Percentiles rank a stretch among this genome's conserved stretches.
phyloP scores from a whole-genome alignment of 2,329 filamentous ascomycete species.

The Diaporthe capsici region DNA sequence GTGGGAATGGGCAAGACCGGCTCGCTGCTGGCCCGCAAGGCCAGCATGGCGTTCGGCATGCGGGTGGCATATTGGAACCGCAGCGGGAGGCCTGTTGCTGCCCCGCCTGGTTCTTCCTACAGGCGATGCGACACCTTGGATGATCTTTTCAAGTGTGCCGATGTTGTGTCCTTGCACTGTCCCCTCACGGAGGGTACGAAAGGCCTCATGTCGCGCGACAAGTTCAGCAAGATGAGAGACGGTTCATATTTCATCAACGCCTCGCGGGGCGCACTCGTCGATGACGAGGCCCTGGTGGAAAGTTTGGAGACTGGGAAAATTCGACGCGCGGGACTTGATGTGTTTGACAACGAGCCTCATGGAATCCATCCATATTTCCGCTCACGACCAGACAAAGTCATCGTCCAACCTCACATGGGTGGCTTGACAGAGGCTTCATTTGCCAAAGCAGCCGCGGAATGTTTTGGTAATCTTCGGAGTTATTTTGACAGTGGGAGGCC shows the following conservation, averaged over 20 bases:
- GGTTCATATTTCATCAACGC: constrained; percentile 66
- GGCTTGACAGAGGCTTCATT: constrained; percentile 24
- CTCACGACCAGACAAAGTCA: constrained; percentile 23
- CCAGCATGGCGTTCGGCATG: constrained; percentile 25
- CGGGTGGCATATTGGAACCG: constrained; percentile 29
- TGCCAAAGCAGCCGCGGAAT: constrained; percentile 11
- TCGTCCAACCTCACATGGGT: constrained; percentile 31
- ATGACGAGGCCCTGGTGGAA: constrained; percentile 63
- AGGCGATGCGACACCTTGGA: constrained; percentile 60
- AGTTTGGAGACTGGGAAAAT: constrained; percentile 60
- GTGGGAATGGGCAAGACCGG: constrained; percentile 70
- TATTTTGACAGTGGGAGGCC: constrained; percentile 27
- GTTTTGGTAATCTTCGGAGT: constrained; percentile 24
- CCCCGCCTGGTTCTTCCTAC: constrained; percentile 62
- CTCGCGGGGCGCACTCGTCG: constrained; percentile 62
- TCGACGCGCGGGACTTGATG: constrained; percentile 65
- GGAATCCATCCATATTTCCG: constrained; percentile 18
- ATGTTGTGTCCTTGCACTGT: constrained; percentile 66
- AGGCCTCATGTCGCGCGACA: constrained; percentile 62
- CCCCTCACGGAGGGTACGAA: constrained; percentile 61
- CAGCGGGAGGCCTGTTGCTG: constrained; percentile 50
- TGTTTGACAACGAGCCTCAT: constrained; percentile 54
- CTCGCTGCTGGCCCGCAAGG: constrained; percentile 51
- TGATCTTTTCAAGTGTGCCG: constrained; percentile 63
- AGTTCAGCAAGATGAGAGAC: constrained; percentile 64